phyloP scores from a whole-genome alignment of 2,329 filamentous ascomycete genomes.

The Knufia petricola region DNA sequence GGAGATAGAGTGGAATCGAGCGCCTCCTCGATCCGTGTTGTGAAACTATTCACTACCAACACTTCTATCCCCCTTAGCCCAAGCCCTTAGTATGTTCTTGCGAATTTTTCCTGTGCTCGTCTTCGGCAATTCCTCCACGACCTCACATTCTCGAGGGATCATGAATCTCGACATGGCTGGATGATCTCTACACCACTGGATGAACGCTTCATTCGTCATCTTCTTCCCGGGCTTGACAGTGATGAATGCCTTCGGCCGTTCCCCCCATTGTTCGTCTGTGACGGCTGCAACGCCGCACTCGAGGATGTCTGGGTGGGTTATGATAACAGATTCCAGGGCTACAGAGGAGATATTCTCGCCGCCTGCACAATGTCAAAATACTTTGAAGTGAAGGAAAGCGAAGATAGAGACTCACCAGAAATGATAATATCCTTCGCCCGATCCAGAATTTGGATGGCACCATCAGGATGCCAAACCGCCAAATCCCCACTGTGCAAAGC shows the following conservation, averaged over 20 bases:
- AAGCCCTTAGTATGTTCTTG: slow-evolving; percentile 85
- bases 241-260: slow-evolving; percentile 87
- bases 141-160: slow-evolving; percentile 63
- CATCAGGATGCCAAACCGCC: slow-evolving; percentile 86
- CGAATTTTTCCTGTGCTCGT: slow-evolving; percentile 93
- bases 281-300: slow-evolving; percentile 88
- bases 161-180: slow-evolving; percentile 84
- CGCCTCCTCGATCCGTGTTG: no score
- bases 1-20: no score
- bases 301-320: slow-evolving; percentile 76
- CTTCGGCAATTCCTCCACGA: slow-evolving; percentile 85
- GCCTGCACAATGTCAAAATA: no score
- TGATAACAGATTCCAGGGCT: slow-evolving; percentile 80
- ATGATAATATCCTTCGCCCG: slow-evolving; percentile 98
- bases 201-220: slow-evolving; percentile 58
- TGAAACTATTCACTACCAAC: no score
- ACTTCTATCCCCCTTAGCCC: slow-evolving; percentile 54
- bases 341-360: slow-evolving; percentile 96
- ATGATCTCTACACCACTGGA: slow-evolving; percentile 74
- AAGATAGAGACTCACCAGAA: slow-evolving; percentile 50
- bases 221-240: slow-evolving; percentile 62
- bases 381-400: no score
- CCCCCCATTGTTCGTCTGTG: slow-evolving; percentile 83
- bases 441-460: slow-evolving; percentile 83
- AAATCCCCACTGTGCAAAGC: slow-evolving; percentile 83